Evolutionary conservation across 2,329 filamentous ascomycete genomes (phyloP), one percentile per base, ranked within the genome.

Genomic region (Colletotrichum musicola): DNA sequence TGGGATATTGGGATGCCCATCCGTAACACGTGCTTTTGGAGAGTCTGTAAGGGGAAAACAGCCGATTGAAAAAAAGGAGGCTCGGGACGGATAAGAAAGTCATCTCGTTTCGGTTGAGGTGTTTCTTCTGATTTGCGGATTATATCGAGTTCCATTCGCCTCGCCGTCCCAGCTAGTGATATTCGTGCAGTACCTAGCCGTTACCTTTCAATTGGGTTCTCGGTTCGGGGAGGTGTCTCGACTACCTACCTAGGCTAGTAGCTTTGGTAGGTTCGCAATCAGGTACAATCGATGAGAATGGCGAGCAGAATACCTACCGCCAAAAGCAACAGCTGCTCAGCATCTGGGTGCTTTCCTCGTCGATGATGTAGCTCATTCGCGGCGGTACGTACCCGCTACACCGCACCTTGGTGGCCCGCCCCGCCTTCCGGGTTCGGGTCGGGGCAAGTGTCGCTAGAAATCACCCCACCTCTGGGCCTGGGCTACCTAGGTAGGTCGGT

Each of bases 351-450:
- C 5, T n/a, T 25, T 49, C 42, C 44, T 49, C 6, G 10, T 50
- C 57, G 18, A 60, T 60, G 57, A 60, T 51, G 57, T 60, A 60
- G 27, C 13, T n/a, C 13, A 10, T 14, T 9, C 10, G 4, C 14
- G 13, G 22, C 35, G 30, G 35, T 53, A 62, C 59, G 47, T 54
- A 53, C 35, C 35, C 18, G 49, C 40, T 56, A 62, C 59, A 62
- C 59, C 59, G 59, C 59, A 62, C 59, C 59, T 62, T 62, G 30
- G 30, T 10, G 30, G 1, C 14, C 20, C 51, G 47, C 59, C 59
- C 59, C 59, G 59, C 59, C 59, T 62, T 54, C 59, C 59, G 49
- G 47, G 30, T 62, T 54, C 59, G 30, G 30, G 30, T 35, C 30
- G 7, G 10, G 3, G 30, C 30, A 3, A 35, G 30, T 10, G 57